A percentile compares a stretch with the other conserved stretches of the same genome.
phyloP scores from a whole-genome alignment of 2,329 filamentous ascomycete species.

The Pezicula rhizophila region DNA sequence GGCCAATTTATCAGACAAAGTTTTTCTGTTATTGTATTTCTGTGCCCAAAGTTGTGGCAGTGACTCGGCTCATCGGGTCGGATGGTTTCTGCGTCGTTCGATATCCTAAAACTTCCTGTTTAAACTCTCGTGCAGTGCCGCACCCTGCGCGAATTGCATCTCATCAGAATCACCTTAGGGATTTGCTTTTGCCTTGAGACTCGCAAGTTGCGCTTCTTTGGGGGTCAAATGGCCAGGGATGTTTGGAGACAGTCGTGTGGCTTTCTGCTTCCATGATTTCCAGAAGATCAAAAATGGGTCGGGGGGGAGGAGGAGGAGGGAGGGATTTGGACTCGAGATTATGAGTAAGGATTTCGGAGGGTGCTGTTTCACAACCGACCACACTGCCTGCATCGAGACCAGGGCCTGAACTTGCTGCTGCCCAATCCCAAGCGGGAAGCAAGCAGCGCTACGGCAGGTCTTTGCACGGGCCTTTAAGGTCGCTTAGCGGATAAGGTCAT shows the following conservation, averaged over 20 bases:
- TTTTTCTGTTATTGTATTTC: not conserved
- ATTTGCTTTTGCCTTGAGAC: not conserved
- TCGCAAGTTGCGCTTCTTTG: conserved; percentile 21
- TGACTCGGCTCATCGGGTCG: conserved; percentile 1
- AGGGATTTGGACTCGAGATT: conserved; percentile 11
- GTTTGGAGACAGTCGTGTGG: conserved; percentile 7
- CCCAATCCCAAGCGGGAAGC: conserved; percentile 21
- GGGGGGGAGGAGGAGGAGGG: no score
- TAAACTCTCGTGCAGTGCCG: not conserved
- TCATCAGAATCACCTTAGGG: not conserved
- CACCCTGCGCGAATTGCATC: not conserved
- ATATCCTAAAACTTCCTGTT: not conserved
- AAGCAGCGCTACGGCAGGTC: not conserved
- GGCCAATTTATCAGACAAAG: not conserved
- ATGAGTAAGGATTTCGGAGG: conserved; percentile 4
- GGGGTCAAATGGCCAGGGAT: conserved; percentile 4
- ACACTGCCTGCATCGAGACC: conserved; percentile 14
- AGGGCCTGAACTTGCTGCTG: conserved; percentile 18
- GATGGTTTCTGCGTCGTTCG: not conserved
- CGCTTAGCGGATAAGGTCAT: conserved; percentile 17
- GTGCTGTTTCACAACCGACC: conserved; percentile 21
- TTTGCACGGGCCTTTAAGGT: conserved; percentile 9
- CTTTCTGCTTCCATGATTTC: conserved; percentile 18
- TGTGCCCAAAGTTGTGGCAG: not conserved
- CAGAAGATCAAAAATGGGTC: conserved; percentile 17